Base-by-base conservation (phyloP, 352 stramenopile genomes). In the Phytophthora foliorum region DNA sequence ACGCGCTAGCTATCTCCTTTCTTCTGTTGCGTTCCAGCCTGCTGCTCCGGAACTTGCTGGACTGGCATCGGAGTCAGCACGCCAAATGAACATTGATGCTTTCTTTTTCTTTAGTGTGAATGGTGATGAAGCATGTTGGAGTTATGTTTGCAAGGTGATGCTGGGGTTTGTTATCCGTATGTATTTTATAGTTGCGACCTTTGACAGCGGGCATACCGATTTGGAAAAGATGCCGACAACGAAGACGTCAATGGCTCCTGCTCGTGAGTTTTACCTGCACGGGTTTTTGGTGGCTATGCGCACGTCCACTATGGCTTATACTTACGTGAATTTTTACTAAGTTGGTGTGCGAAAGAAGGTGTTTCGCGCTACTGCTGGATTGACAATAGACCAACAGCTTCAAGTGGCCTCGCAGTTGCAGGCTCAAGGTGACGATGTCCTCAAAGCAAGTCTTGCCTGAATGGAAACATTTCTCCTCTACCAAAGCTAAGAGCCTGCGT, bases 331-430 rank as follows among this genome's bases (percentile, higher is more conserved):
- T 46, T 50, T 36, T 24, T n/a, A 22, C 27, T 5, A n/a, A 77
- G 69, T 38, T 8, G 63, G 45, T 44, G 41, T 50, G 21, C 78
- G 80, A 32, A 92, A 91, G 58, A 82, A 85, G 17, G 41, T 91
- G 21, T 94, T 94, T 57, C 81, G 80, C 7, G 78, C 84, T n/a
- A 91, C 83, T 5, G 72, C 80, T 44, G 84, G 84, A 19, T 60
- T 92, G 31, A 83, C 84, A 19, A 68, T 94, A 11, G 67, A 89
- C 7, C 73, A 94, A 48, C 86, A 94, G 50, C 77, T 85, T 17
- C 69, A 86, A 31, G 67, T 94, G 17, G 80, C 78, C 0, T 69
- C 63, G 0, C 71, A 89, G 25, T 64, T 94, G 17, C 78, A 89
- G 55, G 58, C 71, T 16, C 74, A 68, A 45, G 77, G 84, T 14